Evolutionary conservation across 331 rosid genomes (phyloP), one percentile per base, ranked within the genome.

Genomic region (Phaseolus coccineus): DNA sequence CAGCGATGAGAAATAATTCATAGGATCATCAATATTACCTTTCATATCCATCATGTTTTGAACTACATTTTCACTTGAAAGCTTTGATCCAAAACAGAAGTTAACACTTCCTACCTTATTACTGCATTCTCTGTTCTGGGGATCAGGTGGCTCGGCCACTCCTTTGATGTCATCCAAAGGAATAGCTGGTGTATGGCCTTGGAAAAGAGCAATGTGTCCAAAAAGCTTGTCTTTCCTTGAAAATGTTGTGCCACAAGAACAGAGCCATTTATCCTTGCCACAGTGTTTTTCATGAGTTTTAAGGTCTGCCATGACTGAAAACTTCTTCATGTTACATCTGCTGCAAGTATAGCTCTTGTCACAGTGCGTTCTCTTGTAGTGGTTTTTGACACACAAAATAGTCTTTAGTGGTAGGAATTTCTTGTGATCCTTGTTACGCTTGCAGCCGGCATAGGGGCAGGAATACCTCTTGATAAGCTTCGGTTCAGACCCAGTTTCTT

Each of bases 201-300:
- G 98, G 84, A 96, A 96, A 14, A 96, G 93, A 24, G 99, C 90
- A 82, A 96, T 93, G 85, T 96, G 99, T 50, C 99, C 99, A 37
- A 96, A 96, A 68, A 96, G 99, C 90, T 96, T 96, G 91, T 96
- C 99, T 85, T 96, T 96, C 88, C 99, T 90, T 8, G 99, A 96
- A 88, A 96, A 96, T 79, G 99, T 96, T 15, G 99, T 96, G 80
- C 99, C 99, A 74, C 99, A 96, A 61, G 99, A 96, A 81, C 99
- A 96, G 30, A 96, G 90, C 99, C 99, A 96, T 81, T 93, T 96
- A 82, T 96, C 99, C 87, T 76, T 96, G 57, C 99, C 99, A 77
- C 99, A 96, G 76, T 96, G 99, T 87, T 96, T 96, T 83, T 96
- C 99, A 67, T 96, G 99, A 51, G 99, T 96, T 84, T 96, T 96